Evolutionary conservation across 2,329 filamentous ascomycete genomes (phyloP), one percentile per base, ranked within the genome.

Genomic region (Fusarium nodosum): DNA sequence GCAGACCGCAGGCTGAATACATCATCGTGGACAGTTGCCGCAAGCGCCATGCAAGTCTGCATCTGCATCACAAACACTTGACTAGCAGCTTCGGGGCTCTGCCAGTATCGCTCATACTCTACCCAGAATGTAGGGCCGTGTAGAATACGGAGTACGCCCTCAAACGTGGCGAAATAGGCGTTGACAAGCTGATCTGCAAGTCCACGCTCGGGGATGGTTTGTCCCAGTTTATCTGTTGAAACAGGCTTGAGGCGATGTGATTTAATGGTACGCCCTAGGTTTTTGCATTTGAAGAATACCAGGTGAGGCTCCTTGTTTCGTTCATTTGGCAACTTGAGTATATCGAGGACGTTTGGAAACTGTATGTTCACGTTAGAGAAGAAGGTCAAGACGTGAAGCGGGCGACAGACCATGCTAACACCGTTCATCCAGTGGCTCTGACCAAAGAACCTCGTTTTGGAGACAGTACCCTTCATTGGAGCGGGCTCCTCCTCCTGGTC

Each of bases 81-180:
- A 31, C 79, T 83, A 3, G 80, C 77, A 0, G 77, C 76, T 22
- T 76, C 69, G 0, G 82, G 80, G 18, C 81, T 79, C 33, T 80
- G 76, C 84, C 84, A 87, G 73, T 84, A 85, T 4, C 75, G 71
- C 12, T 81, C 79, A 68, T 89, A 90, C 33, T 88, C 84, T 13
- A 79, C 79, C 45, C 81, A 78, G 65, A 91, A 90, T 0, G 83
- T 84, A 0, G 88, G 87, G 1, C 86, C 74, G 72, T 91, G 85
- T 11, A 91, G 60, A 26, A 91, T 81, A 4, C 88, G 83, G 64
- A 86, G 82, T 18, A 86, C 83, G 2, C 85, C 84, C 70, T 90
- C 87, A 42, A 87, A 83, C 1, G 84, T 85, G 48, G 85, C 79
- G 20, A 91, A 77, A 77, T 89, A 89, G 31, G 79, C 76, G 11